Evolutionary conservation across 805 yeast genomes (phyloP), one percentile per base, ranked within the genome.

Genomic region (Naumovozyma baii): DNA sequence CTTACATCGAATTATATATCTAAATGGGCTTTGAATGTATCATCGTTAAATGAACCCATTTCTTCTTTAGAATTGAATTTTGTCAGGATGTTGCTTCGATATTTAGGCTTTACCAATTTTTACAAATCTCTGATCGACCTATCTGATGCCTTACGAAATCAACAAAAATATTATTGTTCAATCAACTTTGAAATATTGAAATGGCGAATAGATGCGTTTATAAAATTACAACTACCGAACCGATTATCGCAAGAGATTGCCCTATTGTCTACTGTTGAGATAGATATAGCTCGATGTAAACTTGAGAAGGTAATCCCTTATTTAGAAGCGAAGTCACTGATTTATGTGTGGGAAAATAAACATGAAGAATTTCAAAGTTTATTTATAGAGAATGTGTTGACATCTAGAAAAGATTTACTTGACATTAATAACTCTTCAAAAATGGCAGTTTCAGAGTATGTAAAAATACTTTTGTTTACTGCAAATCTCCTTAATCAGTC

Each of bases 1-100:
- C 57, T 67, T 15, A 38, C 62, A 1, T 47, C 51, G 9, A 43
- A 51, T n/a, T 66, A 62, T 39, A 41, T 54, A 8, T 48, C 44
- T 7, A 55, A 57, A 34, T 65, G 70, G 66, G 28, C 61, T 5
- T 39, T 22, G 12, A 39, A 30, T 5, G 14, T 36, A 1, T 14
- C 34, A 4, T 16, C 22, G 4, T 3, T 10, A 2, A 38, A 22
- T 1, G 48, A 40, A 26, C 30, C 35, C 13, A 38, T 50, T 12
- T 48, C 56, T 1, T 14, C 40, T 3, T 44, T 60, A 19, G 66
- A 61, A 41, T 19, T 31, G 3, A 45, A 48, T 1, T 52, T 57
- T 39, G 14, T 57, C 1, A 47, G 41, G 31, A 35, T 42, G 18
- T 36, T 61, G 22, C 28, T 57, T 14, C 47, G 44, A 5, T 58